Percentiles rank a stretch among this genome's conserved stretches.
Conservation (phyloP, 345 rosid species). For the Acer yangbiense region DNA sequence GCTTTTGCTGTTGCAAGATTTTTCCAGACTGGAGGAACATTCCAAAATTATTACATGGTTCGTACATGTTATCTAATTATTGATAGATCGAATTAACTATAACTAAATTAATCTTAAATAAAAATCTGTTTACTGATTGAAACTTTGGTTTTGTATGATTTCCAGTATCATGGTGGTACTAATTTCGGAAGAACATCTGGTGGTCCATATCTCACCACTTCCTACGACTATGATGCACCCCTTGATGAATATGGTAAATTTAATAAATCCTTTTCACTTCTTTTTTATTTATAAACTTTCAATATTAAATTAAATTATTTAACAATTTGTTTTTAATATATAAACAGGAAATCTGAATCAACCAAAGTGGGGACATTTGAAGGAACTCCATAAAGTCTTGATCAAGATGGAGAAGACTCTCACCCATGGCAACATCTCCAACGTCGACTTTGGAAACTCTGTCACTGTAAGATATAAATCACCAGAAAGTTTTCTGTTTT, state of each 20-base stretch:
- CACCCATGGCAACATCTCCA: conserved; percentile 50
- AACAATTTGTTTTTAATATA: too few relatives aligned
- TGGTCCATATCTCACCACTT: conserved; percentile 64
- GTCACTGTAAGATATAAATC: conserved; percentile 31
- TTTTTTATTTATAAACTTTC: neutral
- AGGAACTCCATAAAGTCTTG: conserved; percentile 57
- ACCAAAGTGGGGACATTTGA: conserved; percentile 81
- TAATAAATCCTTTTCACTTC: too few relatives aligned
- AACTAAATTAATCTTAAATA: too few relatives aligned
- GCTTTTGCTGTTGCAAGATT: conserved; percentile 61
- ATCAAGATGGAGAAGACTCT: conserved; percentile 50
- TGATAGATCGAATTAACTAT: neutral
- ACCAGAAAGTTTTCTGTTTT: neutral
- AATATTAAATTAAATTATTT: too few relatives aligned
- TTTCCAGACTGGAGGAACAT: conserved; percentile 57
- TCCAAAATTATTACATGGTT: conserved; percentile 73
- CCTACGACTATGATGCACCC: conserved; percentile 66
- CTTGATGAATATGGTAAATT: conserved; percentile 55
- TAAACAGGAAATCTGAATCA: conserved; percentile 73
- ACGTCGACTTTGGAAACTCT: conserved; percentile 37
- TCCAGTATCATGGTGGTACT: conserved; percentile 72
- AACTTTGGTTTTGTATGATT: neutral
- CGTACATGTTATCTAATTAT: neutral
- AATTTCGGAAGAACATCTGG: conserved; percentile 64
- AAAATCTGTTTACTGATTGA: neutral